These are phyloP conservation scores for Penicillium sumatraense DNA, from an alignment of 2,329 filamentous ascomycete species.

Conservation along the genomic window DNA sequence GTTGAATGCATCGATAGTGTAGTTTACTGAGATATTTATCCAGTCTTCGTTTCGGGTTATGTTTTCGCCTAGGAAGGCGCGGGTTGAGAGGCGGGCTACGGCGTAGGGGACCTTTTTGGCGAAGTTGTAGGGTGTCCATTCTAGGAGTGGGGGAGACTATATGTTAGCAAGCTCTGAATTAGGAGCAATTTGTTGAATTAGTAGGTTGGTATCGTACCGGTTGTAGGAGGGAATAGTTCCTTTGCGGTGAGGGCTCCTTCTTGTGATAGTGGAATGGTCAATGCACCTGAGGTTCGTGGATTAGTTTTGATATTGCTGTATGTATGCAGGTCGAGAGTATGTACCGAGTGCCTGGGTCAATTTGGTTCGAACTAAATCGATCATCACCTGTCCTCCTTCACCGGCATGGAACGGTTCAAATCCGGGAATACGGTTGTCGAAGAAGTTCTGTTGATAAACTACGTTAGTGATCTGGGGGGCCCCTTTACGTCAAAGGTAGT, in stretches of 20 bases:
- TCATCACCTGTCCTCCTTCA: constrained; percentile 12
- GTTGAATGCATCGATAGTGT: constrained; percentile 28
- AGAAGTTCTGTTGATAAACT: constrained; percentile 30
- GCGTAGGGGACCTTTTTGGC: constrained; percentile 58
- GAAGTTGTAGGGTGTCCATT: constrained; percentile 61
- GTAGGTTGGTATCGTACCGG: constrained; percentile 25
- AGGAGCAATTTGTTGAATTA: background rate
- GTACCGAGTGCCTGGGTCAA: constrained; percentile 37
- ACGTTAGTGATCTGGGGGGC: background rate
- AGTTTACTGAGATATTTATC: constrained; percentile 32
- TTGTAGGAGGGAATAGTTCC: constrained; percentile 27
- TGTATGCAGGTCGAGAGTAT: too few relatives aligned
- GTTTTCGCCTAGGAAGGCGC: constrained; percentile 29
- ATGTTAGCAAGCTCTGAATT: background rate
- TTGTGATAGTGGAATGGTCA: constrained; percentile 32
- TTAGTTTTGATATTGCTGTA: too few relatives aligned
- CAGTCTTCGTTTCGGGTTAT: constrained; percentile 29
- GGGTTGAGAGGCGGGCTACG: constrained; percentile 58
- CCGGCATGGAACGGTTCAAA: constrained; percentile 34
- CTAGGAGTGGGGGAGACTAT: constrained; percentile 25
- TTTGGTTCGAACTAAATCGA: constrained; percentile 34
- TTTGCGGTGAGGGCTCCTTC: constrained; percentile 29
- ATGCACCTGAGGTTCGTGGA: constrained; percentile 20
- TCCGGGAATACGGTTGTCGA: constrained; percentile 33
- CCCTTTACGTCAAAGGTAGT: too few relatives aligned